Percentiles rank a stretch among this genome's conserved stretches.
These are phyloP conservation scores for Neurospora intermedia DNA, from an alignment of 495 filamentous ascomycete genomes.

Conservation along the genomic window DNA sequence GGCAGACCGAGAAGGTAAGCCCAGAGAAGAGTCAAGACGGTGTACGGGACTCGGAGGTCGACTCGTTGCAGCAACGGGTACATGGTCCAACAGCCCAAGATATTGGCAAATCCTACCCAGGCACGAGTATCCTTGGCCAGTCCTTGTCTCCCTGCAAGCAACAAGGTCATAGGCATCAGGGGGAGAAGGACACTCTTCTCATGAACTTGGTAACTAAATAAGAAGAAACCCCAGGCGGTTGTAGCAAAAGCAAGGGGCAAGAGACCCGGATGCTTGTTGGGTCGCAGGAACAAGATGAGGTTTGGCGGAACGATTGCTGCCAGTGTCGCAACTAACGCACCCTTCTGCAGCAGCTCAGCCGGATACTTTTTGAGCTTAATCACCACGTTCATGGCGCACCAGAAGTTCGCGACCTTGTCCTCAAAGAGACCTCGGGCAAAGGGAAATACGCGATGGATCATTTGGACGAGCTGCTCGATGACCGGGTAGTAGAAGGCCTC, in stretches of 20 bases:
- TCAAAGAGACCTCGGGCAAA: conserved; percentile 92
- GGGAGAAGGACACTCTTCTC: conserved; percentile 93
- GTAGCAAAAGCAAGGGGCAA: conserved; percentile 69
- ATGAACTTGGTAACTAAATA: conserved; percentile 95
- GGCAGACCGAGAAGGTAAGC: conserved; percentile 82
- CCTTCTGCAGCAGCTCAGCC: conserved; percentile 56
- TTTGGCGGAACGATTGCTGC: conserved; percentile 68
- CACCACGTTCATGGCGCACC: conserved; percentile 83
- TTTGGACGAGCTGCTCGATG: conserved; percentile 66
- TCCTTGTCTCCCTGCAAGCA: conserved; percentile 67
- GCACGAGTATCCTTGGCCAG: conserved; percentile 63
- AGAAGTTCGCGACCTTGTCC: conserved; percentile 97
- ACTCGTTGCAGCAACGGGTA: conserved; percentile 83
- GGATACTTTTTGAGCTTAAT: conserved; percentile 73
- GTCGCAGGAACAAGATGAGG: conserved; percentile 65
- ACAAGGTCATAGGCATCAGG: conserved; percentile 79
- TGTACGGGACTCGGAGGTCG: conserved; percentile 72
- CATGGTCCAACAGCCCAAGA: conserved; percentile 87
- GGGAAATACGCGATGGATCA: conserved; percentile 82
- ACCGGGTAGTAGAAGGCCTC: conserved; percentile 58
- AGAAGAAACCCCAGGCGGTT: conserved; percentile 91
- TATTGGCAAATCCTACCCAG: conserved; percentile 90
- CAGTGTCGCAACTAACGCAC: conserved; percentile 65
- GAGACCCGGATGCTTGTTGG: conserved; percentile 64
- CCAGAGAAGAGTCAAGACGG: conserved; percentile 75